phyloP scores from a whole-genome alignment of 2,329 filamentous ascomycete species.

The Ophiostoma perfectum region DNA sequence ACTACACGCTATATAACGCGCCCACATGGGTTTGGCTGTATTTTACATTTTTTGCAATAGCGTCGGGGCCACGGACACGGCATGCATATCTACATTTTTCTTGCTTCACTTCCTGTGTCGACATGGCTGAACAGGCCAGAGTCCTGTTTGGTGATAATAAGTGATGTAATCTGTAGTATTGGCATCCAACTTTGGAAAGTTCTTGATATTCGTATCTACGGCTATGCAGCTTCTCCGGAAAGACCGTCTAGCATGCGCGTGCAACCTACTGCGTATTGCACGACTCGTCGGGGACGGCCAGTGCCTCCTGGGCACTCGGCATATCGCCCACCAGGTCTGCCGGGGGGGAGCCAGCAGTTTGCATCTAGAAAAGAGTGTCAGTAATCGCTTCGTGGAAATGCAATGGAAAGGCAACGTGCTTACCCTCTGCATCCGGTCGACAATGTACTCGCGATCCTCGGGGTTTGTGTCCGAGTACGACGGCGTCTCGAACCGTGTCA shows the following conservation, averaged over 20 bases:
- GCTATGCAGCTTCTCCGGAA: neutral
- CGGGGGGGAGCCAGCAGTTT: conserved; percentile 86
- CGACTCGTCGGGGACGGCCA: conserved; percentile 55
- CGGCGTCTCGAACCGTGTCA: conserved; percentile 76
- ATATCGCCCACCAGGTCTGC: conserved; percentile 87
- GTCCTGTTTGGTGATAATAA: neutral
- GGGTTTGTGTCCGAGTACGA: conserved; percentile 78
- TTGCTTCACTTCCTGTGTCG: neutral
- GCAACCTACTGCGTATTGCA: conserved; percentile 54
- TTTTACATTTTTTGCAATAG: neutral
- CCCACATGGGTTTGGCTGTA: neutral
- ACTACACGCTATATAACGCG: neutral
- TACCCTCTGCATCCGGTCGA: conserved; percentile 97
- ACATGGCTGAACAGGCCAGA: too few species aligned
- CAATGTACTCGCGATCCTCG: conserved; percentile 82
- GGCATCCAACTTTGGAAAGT: neutral
- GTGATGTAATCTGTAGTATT: neutral
- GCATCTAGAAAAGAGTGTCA: conserved; percentile 62
- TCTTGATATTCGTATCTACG: neutral
- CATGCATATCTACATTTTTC: neutral
- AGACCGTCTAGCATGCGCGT: neutral
- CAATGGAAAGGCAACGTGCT: conserved; percentile 27
- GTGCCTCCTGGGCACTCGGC: conserved; percentile 70
- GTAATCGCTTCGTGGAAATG: neutral
- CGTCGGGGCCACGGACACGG: neutral